Percentiles rank a stretch among this genome's conserved stretches.
Conservation (phyloP, 345 rosid species). For the Kandelia obovata region DNA sequence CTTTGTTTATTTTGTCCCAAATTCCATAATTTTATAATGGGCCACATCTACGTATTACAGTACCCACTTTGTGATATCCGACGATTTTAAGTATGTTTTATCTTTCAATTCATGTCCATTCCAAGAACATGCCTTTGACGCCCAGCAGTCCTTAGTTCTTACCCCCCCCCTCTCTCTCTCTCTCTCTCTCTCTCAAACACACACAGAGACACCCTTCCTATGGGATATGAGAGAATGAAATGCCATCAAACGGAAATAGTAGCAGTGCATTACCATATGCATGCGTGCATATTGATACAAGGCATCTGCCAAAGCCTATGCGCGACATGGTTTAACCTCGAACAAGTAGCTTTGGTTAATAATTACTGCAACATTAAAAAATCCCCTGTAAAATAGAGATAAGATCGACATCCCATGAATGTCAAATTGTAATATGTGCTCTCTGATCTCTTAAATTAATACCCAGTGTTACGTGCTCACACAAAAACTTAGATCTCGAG, state of each 20-base stretch:
- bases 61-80: too few relatives aligned
- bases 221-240: neutral
- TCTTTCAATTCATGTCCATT: too few relatives aligned
- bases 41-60: neutral
- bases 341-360: neutral
- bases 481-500: neutral
- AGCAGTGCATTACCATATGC: neutral
- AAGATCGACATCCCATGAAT: neutral
- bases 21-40: neutral
- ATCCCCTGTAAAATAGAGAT: neutral
- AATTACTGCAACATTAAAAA: neutral
- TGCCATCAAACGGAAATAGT: too few relatives aligned
- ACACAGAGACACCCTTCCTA: neutral
- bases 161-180: too few relatives aligned
- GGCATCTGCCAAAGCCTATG: too few relatives aligned
- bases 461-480: neutral
- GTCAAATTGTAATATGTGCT: neutral
- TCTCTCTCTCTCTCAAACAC: too few relatives aligned
- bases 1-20: neutral
- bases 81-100: too few relatives aligned
- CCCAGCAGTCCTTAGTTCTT: too few relatives aligned
- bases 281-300: neutral
- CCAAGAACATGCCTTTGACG: too few relatives aligned
- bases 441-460: neutral
- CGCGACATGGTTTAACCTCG: too few relatives aligned